Evolutionary conservation across 331 rosid genomes (phyloP).

Genomic region (Telfairia occidentalis): DNA sequence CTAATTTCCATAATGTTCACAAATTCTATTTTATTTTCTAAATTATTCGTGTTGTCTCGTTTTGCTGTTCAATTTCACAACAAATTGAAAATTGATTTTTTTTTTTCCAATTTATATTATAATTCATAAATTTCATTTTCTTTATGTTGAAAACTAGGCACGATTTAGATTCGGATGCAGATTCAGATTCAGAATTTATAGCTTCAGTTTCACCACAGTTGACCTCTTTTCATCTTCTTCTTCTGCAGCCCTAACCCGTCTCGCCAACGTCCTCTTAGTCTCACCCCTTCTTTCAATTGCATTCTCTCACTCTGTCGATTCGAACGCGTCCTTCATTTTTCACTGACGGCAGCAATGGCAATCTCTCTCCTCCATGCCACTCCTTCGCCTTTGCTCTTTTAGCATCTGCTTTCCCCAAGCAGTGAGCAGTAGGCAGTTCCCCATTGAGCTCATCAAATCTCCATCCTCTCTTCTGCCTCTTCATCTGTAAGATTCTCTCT

Average conservation of each 20-base stretch:
- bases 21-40: too few species aligned
- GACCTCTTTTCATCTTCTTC: conserved; percentile 7
- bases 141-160: neutral
- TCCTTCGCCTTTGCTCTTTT: neutral
- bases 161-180: neutral
- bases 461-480: neutral
- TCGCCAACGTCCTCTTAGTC: neutral
- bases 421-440: neutral
- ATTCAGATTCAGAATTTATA: neutral
- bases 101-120: too few species aligned
- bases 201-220: neutral
- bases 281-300: neutral
- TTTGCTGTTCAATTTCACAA: too few species aligned
- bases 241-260: conserved; percentile 1
- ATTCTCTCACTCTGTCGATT: neutral
- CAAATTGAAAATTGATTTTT: too few species aligned
- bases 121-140: too few species aligned
- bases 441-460: neutral
- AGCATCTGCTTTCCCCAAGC: neutral
- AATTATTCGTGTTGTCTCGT: too few species aligned
- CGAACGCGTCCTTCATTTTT: neutral
- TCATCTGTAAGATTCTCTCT: neutral
- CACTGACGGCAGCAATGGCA: neutral
- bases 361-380: neutral
- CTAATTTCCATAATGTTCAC: too few species aligned